phyloP scores from a whole-genome alignment of 371 early-diverging fungal species.

The Catenaria anguillulae region DNA sequence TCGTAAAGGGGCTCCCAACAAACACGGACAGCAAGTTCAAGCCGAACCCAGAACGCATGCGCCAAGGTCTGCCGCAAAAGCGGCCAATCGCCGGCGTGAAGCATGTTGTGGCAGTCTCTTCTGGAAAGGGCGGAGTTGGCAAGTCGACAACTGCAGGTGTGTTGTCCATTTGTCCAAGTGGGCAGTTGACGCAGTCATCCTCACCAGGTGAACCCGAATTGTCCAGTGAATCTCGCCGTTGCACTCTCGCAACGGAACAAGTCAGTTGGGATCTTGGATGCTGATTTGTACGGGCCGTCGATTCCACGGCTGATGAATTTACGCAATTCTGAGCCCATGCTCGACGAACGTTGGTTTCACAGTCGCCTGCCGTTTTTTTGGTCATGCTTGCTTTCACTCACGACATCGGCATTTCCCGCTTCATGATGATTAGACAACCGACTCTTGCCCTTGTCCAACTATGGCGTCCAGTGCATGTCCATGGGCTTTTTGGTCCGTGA shows the following conservation, averaged over 20 bases:
- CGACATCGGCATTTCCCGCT: not conserved
- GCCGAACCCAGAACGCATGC: slow-evolving; percentile 9
- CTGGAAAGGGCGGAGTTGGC: slow-evolving; percentile 83
- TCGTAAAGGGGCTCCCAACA: not conserved
- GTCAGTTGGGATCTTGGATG: slow-evolving; percentile 68
- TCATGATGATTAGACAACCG: slow-evolving; percentile 23
- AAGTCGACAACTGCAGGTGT: slow-evolving; percentile 73
- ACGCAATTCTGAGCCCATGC: slow-evolving; percentile 43
- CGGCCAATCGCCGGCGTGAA: slow-evolving; percentile 48
- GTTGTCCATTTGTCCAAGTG: no score
- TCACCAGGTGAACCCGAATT: no score
- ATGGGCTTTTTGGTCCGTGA: slow-evolving; percentile 70
- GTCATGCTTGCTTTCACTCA: no score
- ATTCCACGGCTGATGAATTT: slow-evolving; percentile 74
- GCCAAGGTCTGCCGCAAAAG: slow-evolving; percentile 43
- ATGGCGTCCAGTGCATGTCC: slow-evolving; percentile 78
- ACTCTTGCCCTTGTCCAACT: slow-evolving; percentile 54
- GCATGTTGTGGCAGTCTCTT: slow-evolving; percentile 61
- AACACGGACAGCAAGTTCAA: not conserved
- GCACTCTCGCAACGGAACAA: slow-evolving; percentile 44
- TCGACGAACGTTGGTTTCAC: slow-evolving; percentile 11
- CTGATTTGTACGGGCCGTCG: slow-evolving; percentile 82
- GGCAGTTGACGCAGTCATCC: no score
- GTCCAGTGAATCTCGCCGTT: slow-evolving; percentile 60
- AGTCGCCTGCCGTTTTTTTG: no score